Base-by-base conservation (phyloP, 108 stramenopile species). In the Pseudonitzschia multistriata region DNA sequence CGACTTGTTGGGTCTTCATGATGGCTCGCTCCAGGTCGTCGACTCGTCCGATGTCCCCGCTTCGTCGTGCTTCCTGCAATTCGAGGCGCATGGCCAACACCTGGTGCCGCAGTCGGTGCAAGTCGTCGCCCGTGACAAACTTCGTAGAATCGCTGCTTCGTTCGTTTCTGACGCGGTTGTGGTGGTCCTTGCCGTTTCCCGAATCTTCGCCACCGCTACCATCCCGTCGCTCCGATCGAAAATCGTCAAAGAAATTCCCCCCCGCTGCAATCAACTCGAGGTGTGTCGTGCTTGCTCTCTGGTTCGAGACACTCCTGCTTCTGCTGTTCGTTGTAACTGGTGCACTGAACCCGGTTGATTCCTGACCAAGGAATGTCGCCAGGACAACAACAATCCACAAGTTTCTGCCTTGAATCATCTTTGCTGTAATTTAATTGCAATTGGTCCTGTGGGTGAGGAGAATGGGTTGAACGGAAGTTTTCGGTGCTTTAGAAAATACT, bases 71-170 rank as follows among this genome's bases (percentile, higher is more conserved):
- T 17, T 79, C 74, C 39, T 71, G 56, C 13, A 82, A 67, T 42
- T 80, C 76, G 27, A 67, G 15, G 35, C 74, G 70, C 50, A 86
- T 65, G 5, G 63, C 73, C 45, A 83, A 25, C 13, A 87, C 84
- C 30, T 81, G 49, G 22, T 66, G 71, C n/a, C 88, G 77, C 25
- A 89, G 60, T 40, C 63, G 53, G 48, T 83, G 78, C 17, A 89
- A 49, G 0, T 81, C 85, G 64, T 89, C 88, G 19, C 84, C 88
- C 5, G 57, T 56, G 13, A 77, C 76, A 66, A 83, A 89, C 56
- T 56, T 74, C 11, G 39, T 48, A 11, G 7, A 39, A 21, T 37
- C 1, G 21, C 8, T 36, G 25, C 24, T 52, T 7, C 25, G 21
- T 10, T 52, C 22, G 21, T 52, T 3, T n/a, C 11, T 37, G 37